Base-by-base conservation (phyloP, 2,329 filamentous ascomycete species). In the Helotiales sp. region DNA sequence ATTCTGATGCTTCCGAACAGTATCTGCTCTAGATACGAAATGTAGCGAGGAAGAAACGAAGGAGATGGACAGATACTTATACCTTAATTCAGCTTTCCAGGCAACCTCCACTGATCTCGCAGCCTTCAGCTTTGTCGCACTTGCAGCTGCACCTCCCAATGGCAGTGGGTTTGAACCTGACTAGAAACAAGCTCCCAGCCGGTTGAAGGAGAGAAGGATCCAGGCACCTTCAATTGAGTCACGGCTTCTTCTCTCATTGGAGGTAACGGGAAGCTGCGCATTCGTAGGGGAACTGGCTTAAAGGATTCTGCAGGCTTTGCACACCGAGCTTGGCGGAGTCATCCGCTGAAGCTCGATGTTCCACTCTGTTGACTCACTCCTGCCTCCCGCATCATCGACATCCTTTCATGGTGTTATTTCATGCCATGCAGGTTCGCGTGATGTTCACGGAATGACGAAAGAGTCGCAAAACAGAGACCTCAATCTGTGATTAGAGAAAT, bases 31-130 rank as follows among this genome's bases (percentile, higher is more conserved):
- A 8, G 19, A 19, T 30, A n/a, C 8, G n/a, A 31, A n/a, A 44
- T 8, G 25, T 15, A 44, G 31, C n/a, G 15, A 53, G 51, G 29
- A 17, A 29, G 22, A 17, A 30, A 5, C 10, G 15, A 25, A 17
- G 15, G 34, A 49, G 24, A 25, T 24, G 31, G 24, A 33, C 12
- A n/a, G 12, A 48, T 55, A 55, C 46, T 55, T 50, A 55, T 55
- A 50, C 19, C 7, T 42, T 7, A 27, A 54, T n/a, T 49, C 29
- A 55, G 50, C 24, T 22, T 48, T 44, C 40, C 27, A 47, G 22
- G 27, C 53, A 55, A 48, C 46, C 33, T 30, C 6, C 22, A 47
- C 15, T 13, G 5, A 12, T 34, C 46, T 46, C 38, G 53, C 53
- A 44, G 33, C 38, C 36, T 52, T 15, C 29, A 3, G n/a, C n/a